Conservation (phyloP, 164 flowering plant genomes). For the Stephania cephalantha region DNA sequence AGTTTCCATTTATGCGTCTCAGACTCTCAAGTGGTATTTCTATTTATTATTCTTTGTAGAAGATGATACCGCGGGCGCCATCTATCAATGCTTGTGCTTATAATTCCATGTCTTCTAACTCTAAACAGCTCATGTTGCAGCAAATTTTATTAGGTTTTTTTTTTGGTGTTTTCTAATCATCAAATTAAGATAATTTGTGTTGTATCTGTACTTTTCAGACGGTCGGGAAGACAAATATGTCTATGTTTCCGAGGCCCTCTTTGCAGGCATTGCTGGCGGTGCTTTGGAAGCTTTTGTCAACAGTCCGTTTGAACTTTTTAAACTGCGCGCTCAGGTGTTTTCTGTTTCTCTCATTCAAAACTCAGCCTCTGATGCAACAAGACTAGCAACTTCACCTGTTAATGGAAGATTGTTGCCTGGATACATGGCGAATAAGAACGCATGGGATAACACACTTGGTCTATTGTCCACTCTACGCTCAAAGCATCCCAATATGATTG, state of each 20-base stretch:
- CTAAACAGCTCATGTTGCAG: background rate
- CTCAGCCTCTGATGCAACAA: conserved; percentile 24
- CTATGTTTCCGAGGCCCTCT: conserved; percentile 67
- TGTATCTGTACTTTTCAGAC: conserved; percentile 41
- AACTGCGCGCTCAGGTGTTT: conserved; percentile 76
- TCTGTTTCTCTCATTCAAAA: conserved; percentile 45
- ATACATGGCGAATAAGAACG: conserved; percentile 47
- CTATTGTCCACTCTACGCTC: conserved; percentile 54
- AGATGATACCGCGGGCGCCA: background rate
- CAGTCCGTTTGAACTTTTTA: conserved; percentile 84
- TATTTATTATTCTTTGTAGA: background rate
- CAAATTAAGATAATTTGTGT: background rate
- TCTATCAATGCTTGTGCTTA: too few relatives aligned
- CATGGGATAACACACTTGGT: conserved; percentile 48
- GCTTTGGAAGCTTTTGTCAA: conserved; percentile 51
- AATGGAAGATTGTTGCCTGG: conserved; percentile 47
- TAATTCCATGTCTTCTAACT: background rate
- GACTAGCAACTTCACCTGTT: conserved; percentile 26
- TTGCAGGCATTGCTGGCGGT: conserved; percentile 82
- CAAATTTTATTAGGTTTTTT: background rate
- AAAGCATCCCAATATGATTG: conserved; percentile 48
- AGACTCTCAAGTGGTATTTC: background rate
- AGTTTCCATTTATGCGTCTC: background rate
- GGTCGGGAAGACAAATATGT: conserved; percentile 75
- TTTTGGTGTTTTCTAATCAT: background rate